phyloP scores from a whole-genome alignment of 768 basidiomycete genomes.

The Tylopilus subfusipes region DNA sequence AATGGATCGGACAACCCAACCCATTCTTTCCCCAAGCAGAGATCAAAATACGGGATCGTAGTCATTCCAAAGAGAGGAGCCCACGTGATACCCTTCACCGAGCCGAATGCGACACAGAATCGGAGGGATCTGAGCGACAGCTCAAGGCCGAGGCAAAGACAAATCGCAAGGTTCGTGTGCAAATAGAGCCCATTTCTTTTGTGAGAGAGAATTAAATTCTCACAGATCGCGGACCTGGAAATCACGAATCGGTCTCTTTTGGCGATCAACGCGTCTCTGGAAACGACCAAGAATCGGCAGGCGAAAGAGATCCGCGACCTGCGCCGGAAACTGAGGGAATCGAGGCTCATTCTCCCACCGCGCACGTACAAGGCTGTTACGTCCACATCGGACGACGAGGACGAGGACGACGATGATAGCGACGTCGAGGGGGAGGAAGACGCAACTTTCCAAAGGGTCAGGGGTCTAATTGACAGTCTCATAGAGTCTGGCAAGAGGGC shows the following conservation, averaged over 20 bases:
- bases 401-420: constrained; percentile 39
- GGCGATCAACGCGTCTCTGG: constrained; percentile 79
- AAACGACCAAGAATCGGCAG: constrained; percentile 75
- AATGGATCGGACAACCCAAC: constrained; percentile 12
- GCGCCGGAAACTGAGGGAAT: constrained; percentile 77
- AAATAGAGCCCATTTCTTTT: neutral
- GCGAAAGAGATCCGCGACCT: constrained; percentile 84
- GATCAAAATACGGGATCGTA: constrained; percentile 18
- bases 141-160: constrained; percentile 74
- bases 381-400: constrained; percentile 37
- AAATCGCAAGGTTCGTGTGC: constrained; percentile 67
- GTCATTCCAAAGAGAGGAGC: constrained; percentile 20
- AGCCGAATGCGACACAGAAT: constrained; percentile 34
- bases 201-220: constrained; percentile 1
- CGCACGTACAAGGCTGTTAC: constrained; percentile 53
- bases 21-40: constrained; percentile 13
- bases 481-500: constrained; percentile 57
- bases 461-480: constrained; percentile 58
- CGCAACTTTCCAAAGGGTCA: constrained; percentile 60
- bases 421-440: constrained; percentile 44
- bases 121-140: constrained; percentile 44
- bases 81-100: constrained; percentile 11
- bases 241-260: constrained; percentile 86
- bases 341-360: constrained; percentile 74
- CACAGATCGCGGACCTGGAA: constrained; percentile 86